Evolutionary conservation across 495 filamentous ascomycete genomes (phyloP), one percentile per base, ranked within the genome.

Genomic region (Penicillium maclennaniae): DNA sequence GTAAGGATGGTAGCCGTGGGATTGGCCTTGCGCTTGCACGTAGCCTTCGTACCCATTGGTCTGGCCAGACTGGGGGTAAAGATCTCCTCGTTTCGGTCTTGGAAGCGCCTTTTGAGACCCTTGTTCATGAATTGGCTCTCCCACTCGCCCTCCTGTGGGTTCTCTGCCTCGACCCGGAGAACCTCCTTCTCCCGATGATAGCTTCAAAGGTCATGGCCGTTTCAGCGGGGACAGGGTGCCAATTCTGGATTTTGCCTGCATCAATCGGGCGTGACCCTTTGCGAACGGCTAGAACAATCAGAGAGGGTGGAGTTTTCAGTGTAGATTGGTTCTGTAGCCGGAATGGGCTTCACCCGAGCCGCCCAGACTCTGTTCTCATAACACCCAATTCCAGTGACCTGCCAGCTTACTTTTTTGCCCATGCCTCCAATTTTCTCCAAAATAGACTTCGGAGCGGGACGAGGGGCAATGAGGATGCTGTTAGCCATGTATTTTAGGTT

Each of bases 351-450:
- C 37, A 96, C 79, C 31, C 83, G 79, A 25, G 85, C 91, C 20
- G 92, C 95, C 91, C 91, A 97, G 47, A 97, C 76, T 55, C 79
- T 86, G 66, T 90, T 84, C 47, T 96, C 87, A 57, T 79, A 86
- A 45, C 77, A 77, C 7, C 81, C 89, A 14, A 85, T 83, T 17
- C 86, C 88, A 4, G 85, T 87, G 14, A 96, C 84, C 65, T 90
- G 79, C 88, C 92, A 98, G 43, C 66, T 83, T 63, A 92, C 77
- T 68, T 86, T 92, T 61, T 78, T 80, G 25, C 91, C 89, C 51
- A 96, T 76, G 34, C 92, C 91, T 49, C 93, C 95, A 28, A 92
- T 85, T 62, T 87, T 91, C 15, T 88, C 76, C 23, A 96, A 71
- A 25, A 93, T 85, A 46, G 74, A 74, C 38, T 75, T 67, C 0